These are phyloP conservation scores for Suhomyces faveliae DNA, from an alignment of 805 yeast genomes.

Conservation along the genomic window DNA sequence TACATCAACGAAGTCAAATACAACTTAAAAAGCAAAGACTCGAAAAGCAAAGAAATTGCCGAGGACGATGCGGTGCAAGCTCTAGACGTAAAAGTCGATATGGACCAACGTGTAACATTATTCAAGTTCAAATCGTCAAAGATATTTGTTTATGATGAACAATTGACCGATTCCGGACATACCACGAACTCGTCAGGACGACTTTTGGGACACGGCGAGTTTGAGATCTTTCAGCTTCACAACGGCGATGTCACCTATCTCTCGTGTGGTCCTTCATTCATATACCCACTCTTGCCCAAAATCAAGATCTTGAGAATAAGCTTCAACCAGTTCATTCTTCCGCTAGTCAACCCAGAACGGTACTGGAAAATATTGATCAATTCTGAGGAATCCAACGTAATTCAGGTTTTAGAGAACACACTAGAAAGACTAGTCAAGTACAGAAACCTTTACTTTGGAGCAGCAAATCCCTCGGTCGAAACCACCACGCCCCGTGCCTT, in stretches of 20 bases:
- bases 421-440: slow-evolving; percentile 42
- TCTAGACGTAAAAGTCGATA: slow-evolving; percentile 16
- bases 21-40: slow-evolving; percentile 16
- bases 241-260: slow-evolving; percentile 58
- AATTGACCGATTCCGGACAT: slow-evolving; percentile 17
- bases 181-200: slow-evolving; percentile 34
- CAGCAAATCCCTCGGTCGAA: background rate
- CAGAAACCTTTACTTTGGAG: slow-evolving; percentile 33
- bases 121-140: slow-evolving; percentile 31
- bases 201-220: slow-evolving; percentile 57
- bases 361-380: slow-evolving; percentile 60
- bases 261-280: slow-evolving; percentile 62
- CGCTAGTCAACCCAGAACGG: slow-evolving; percentile 71
- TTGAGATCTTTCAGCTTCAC: slow-evolving; percentile 59
- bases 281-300: slow-evolving; percentile 72
- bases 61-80: slow-evolving; percentile 7
- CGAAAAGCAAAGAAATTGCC: slow-evolving; percentile 8
- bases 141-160: slow-evolving; percentile 38
- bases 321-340: slow-evolving; percentile 52
- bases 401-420: slow-evolving; percentile 32
- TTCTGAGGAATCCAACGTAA: slow-evolving; percentile 25
- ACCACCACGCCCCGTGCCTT: background rate
- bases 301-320: slow-evolving; percentile 54
- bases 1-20: slow-evolving; percentile 30
- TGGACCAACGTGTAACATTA: slow-evolving; percentile 38